These are phyloP conservation scores for Clohesyomyces aquaticus DNA, from an alignment of 495 filamentous ascomycete species.

Conservation along the genomic window DNA sequence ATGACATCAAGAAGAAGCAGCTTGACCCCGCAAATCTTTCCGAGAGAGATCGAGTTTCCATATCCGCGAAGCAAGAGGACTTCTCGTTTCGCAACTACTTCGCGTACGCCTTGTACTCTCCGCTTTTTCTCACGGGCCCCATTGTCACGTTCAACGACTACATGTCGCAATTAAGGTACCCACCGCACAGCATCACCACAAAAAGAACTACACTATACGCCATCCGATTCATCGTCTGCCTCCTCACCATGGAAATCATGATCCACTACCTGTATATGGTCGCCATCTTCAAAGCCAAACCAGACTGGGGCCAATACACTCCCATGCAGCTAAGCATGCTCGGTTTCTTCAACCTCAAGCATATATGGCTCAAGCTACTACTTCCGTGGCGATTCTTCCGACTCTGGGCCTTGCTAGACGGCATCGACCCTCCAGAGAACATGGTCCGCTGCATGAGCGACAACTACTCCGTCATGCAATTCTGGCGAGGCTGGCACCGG, in stretches of 20 bases:
- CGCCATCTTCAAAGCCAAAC: constrained; percentile 82
- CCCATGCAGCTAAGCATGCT: constrained; percentile 88
- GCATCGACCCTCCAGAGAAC: constrained; percentile 95
- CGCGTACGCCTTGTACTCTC: constrained; percentile 86
- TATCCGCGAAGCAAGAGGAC: constrained; percentile 69
- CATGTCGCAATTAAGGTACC: constrained; percentile 81
- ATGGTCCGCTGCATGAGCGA: constrained; percentile 96
- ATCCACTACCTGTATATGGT: constrained; percentile 93
- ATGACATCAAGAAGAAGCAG: constrained; percentile 94
- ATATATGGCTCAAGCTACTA: constrained; percentile 97
- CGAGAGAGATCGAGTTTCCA: constrained; percentile 80
- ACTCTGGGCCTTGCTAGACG: constrained; percentile 86
- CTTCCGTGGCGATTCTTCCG: constrained; percentile 98
- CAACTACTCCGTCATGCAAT: constrained; percentile 88
- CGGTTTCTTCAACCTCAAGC: constrained; percentile 93
- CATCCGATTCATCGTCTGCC: constrained; percentile 75
- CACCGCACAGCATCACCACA: constrained; percentile 65
- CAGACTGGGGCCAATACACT: constrained; percentile 81
- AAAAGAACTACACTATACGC: constrained; percentile 76
- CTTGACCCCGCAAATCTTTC: constrained; percentile 82
- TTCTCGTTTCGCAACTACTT: constrained; percentile 84
- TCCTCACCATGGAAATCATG: constrained; percentile 91
- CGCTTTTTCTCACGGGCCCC: constrained; percentile 88
- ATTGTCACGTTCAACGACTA: constrained; percentile 99
- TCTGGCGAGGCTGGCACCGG: constrained; percentile 96